Evolutionary conservation across 2,329 filamentous ascomycete genomes (phyloP).

Genomic region (Trichophyton schoenleinii): DNA sequence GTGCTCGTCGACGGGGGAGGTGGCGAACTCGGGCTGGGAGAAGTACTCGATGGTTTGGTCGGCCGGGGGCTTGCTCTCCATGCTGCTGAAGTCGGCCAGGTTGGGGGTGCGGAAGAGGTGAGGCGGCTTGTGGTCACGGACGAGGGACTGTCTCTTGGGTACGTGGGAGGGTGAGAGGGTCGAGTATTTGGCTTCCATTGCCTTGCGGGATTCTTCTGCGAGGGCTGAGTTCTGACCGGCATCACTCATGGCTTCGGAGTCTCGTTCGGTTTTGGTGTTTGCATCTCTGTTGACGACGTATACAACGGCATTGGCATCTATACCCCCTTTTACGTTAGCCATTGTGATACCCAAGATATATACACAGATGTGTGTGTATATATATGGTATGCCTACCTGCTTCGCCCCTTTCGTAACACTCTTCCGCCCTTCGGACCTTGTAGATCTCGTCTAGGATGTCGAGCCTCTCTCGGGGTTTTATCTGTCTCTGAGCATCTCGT

Average conservation of each 20-base stretch:
- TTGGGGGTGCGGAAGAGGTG: background rate
- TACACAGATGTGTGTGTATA: no score
- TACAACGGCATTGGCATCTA: constrained; percentile 25
- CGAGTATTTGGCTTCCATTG: background rate
- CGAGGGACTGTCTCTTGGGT: background rate
- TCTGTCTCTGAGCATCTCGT: constrained; percentile 25
- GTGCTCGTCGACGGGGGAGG: constrained; percentile 4
- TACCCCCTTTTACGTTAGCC: background rate
- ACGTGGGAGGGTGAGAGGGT: background rate
- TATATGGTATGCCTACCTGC: constrained; percentile 21
- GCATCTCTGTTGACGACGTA: constrained; percentile 29
- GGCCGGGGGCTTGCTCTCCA: background rate
- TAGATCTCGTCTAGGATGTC: constrained; percentile 31
- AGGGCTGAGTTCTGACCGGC: background rate
- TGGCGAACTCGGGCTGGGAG: constrained; percentile 1
- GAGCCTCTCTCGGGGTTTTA: constrained; percentile 25
- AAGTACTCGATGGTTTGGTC: constrained; percentile 4
- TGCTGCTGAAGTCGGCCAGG: background rate
- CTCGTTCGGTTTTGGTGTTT: constrained; percentile 10
- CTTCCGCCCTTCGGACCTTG: constrained; percentile 21
- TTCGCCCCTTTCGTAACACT: constrained; percentile 31
- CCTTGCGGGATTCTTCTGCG: background rate
- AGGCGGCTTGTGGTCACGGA: background rate
- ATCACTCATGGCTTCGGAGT: constrained; percentile 8
- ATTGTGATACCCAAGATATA: background rate